Conservation (phyloP, 805 yeast genomes). For the Peterozyma xylosa region DNA sequence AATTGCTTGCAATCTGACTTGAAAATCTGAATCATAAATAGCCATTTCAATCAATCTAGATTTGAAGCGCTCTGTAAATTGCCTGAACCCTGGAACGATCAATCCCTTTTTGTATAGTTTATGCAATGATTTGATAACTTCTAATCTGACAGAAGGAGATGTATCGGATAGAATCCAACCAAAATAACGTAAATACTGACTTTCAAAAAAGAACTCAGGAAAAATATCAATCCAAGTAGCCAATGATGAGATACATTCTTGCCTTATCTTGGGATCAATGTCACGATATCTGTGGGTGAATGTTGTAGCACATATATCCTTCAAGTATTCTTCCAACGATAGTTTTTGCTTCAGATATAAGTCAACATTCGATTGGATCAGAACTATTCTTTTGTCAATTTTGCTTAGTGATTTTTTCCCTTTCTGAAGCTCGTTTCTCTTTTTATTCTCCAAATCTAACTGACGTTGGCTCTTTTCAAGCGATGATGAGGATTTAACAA, state of each 20-base stretch:
- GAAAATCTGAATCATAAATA: slow-evolving; percentile 43
- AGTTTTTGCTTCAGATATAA: slow-evolving; percentile 39
- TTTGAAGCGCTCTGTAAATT: slow-evolving; percentile 71
- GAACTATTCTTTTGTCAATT: slow-evolving; percentile 33
- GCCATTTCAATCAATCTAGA: slow-evolving; percentile 60
- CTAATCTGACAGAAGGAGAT: slow-evolving; percentile 50
- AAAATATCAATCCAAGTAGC: slow-evolving; percentile 65
- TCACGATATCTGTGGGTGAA: slow-evolving; percentile 79
- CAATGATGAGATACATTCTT: slow-evolving; percentile 55
- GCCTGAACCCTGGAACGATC: slow-evolving; percentile 59
- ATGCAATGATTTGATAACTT: slow-evolving; percentile 49
- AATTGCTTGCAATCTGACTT: slow-evolving; percentile 45
- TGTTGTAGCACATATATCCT: slow-evolving; percentile 58
- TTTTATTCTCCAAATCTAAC: slow-evolving; percentile 26
- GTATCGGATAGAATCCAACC: slow-evolving; percentile 85
- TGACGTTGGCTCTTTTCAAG: slow-evolving; percentile 39
- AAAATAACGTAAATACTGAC: slow-evolving; percentile 63
- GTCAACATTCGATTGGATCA: slow-evolving; percentile 34
- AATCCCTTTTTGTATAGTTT: slow-evolving; percentile 31
- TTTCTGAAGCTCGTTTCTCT: slow-evolving; percentile 19
- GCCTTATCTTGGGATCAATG: slow-evolving; percentile 62
- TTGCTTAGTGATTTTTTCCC: slow-evolving; percentile 19
- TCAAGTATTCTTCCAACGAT: slow-evolving; percentile 48
- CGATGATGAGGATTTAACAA: slow-evolving; percentile 25
- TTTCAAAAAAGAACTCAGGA: slow-evolving; percentile 67